Percentiles rank a stretch among this genome's conserved stretches.
phyloP scores from a whole-genome alignment of 352 stramenopile species.

The Pythium brassicae region DNA sequence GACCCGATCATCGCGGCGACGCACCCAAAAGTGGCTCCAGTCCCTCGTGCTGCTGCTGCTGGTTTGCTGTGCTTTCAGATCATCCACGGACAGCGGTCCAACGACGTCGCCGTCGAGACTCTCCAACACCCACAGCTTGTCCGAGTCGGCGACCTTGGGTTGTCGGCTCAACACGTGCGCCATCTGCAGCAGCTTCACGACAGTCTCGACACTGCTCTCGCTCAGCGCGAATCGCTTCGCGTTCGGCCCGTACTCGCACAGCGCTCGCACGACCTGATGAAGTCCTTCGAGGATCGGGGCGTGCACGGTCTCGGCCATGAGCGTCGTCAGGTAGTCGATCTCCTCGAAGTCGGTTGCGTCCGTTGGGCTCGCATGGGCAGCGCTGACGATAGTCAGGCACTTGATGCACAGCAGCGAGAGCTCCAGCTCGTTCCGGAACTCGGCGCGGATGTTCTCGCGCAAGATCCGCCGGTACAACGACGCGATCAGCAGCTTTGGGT shows the following conservation, averaged over 20 bases:
- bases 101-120: constrained; percentile 20
- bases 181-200: constrained; percentile 63
- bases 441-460: constrained; percentile 67
- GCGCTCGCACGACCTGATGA: constrained; percentile 47
- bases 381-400: constrained; percentile 55
- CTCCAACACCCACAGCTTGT: constrained; percentile 53
- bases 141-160: constrained; percentile 14
- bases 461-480: constrained; percentile 72
- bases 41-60: constrained; percentile 13
- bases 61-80: constrained; percentile 29
- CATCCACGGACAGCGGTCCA: constrained; percentile 36
- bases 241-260: constrained; percentile 48
- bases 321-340: constrained; percentile 52
- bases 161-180: constrained; percentile 41
- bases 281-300: constrained; percentile 47
- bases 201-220: constrained; percentile 33
- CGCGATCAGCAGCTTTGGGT: constrained; percentile 48
- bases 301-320: constrained; percentile 67
- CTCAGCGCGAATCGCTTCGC: constrained; percentile 45
- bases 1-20: constrained; percentile 27
- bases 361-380: constrained; percentile 32
- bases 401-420: constrained; percentile 60
- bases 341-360: constrained; percentile 61
- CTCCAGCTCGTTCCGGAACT: constrained; percentile 61
- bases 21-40: constrained; percentile 26